Conservation (phyloP, 768 basidiomycete species). For the Gymnopilus junonius region DNA sequence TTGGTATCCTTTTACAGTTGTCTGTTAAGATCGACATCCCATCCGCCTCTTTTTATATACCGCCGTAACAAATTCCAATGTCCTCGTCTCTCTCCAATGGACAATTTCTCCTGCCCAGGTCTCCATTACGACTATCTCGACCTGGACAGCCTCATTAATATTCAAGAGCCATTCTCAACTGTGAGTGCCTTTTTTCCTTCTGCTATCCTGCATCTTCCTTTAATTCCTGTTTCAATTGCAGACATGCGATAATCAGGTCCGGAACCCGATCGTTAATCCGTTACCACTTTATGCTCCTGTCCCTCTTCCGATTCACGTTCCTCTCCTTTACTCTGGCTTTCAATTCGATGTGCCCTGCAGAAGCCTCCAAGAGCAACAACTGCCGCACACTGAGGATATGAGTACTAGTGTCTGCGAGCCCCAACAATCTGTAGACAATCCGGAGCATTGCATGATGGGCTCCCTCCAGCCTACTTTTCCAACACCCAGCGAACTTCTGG, state of each 20-base stretch:
- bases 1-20: slow-evolving; percentile 24
- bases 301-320: slow-evolving; percentile 13
- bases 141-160: slow-evolving; percentile 1
- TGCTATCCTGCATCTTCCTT: not conserved
- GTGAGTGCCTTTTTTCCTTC: not conserved
- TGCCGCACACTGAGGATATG: not conserved
- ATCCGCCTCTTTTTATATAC: slow-evolving; percentile 8
- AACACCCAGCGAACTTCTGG: slow-evolving; percentile 67
- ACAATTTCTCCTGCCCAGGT: not conserved
- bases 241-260: not conserved
- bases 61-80: not conserved
- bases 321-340: slow-evolving; percentile 12
- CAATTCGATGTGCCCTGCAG: not conserved
- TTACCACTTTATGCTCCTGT: slow-evolving; percentile 20
- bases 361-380: not conserved
- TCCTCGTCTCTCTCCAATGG: slow-evolving; percentile 4
- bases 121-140: slow-evolving; percentile 9
- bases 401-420: slow-evolving; percentile 9
- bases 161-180: not conserved
- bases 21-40: slow-evolving; percentile 18
- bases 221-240: not conserved
- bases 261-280: not conserved
- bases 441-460: slow-evolving; percentile 1
- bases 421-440: slow-evolving; percentile 8
- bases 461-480: slow-evolving; percentile 48